Evolutionary conservation across 176 grass and related monocot genomes (phyloP).

Genomic region (Avena eriantha): DNA sequence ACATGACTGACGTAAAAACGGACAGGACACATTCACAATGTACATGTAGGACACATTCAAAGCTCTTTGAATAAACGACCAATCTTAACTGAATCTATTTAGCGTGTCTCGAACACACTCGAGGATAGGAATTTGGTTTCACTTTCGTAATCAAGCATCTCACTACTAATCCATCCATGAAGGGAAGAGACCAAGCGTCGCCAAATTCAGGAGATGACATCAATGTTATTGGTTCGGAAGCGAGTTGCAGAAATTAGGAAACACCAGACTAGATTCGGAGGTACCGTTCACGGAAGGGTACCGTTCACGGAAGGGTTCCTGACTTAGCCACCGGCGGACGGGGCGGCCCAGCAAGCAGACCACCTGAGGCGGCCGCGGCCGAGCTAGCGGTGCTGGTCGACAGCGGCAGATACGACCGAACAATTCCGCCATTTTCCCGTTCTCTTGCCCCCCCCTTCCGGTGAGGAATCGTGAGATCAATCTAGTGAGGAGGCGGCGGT

Average conservation of each 20-base stretch:
- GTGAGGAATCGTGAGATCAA: no score
- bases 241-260: neutral
- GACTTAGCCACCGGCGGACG: neutral
- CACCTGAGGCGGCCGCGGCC: neutral
- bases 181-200: neutral
- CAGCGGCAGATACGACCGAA: no score
- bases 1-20: neutral
- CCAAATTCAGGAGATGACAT: no score
- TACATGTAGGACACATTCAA: neutral
- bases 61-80: neutral
- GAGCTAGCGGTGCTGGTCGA: no score
- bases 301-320: neutral
- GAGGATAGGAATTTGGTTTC: neutral
- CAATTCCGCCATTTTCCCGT: no score
- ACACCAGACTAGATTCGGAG: neutral
- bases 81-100: neutral
- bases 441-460: no score
- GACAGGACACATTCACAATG: neutral
- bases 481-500: no score
- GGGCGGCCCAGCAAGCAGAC: neutral
- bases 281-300: neutral
- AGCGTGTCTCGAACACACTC: neutral
- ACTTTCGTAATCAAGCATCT: neutral
- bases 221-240: neutral
- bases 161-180: neutral